Conservation (phyloP, 805 yeast species). For the Candida nitratophila region DNA sequence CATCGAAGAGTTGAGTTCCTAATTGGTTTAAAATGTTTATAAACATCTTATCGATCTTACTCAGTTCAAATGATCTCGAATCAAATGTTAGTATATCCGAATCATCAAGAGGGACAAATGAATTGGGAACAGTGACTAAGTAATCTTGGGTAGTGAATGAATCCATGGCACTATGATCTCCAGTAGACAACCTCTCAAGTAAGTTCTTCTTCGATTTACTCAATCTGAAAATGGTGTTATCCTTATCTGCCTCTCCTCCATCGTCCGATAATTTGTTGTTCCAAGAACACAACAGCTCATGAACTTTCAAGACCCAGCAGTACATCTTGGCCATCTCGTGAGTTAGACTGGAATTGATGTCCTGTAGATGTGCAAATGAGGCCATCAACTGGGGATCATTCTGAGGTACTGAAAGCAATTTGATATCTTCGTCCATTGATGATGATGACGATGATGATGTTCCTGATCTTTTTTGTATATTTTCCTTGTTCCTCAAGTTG, state of each 20-base stretch:
- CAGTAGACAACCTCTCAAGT: background rate
- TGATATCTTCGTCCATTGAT: background rate
- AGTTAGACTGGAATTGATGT: background rate
- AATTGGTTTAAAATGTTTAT: slow-evolving; percentile 13
- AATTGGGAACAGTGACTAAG: slow-evolving; percentile 2
- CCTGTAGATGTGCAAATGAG: background rate
- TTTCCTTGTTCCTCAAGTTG: background rate
- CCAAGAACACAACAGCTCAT: background rate
- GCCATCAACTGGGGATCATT: background rate
- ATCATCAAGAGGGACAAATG: slow-evolving; percentile 10
- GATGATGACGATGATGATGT: background rate
- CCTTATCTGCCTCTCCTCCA: background rate
- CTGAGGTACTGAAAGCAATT: background rate
- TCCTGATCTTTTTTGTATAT: background rate
- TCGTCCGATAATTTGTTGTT: background rate
- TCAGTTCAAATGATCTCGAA: slow-evolving; percentile 5
- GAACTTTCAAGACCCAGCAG: background rate
- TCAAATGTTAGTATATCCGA: slow-evolving; percentile 12
- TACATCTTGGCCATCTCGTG: background rate
- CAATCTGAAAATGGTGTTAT: too few species aligned
- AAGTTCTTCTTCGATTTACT: background rate
- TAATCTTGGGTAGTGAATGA: background rate
- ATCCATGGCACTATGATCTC: background rate
- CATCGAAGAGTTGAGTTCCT: slow-evolving; percentile 1
- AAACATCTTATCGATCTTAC: slow-evolving; percentile 10